Evolutionary conservation across 2,329 filamentous ascomycete species (phyloP).

Genomic region (Aureobasidium pullulans): DNA sequence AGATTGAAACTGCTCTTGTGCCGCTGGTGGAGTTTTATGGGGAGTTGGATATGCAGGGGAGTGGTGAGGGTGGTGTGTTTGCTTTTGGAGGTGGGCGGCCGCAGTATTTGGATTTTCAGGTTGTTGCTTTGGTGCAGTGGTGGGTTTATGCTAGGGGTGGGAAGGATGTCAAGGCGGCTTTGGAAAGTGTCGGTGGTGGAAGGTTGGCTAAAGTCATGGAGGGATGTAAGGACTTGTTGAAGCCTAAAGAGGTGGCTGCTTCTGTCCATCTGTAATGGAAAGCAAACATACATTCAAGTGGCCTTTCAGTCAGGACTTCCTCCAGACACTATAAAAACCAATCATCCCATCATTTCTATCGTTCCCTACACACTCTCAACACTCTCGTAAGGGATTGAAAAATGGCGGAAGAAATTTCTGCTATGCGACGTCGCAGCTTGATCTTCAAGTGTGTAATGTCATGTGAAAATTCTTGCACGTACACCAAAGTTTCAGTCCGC

Average conservation of each 20-base stretch:
- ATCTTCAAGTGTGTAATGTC: not conserved
- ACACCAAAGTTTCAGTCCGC: not conserved
- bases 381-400: too few relatives aligned
- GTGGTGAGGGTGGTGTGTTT: not conserved
- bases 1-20: not conserved
- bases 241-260: not conserved
- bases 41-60: not conserved
- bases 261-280: too few relatives aligned
- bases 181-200: constrained; percentile 9
- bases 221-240: not conserved
- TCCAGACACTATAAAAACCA: too few relatives aligned
- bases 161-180: constrained; percentile 6
- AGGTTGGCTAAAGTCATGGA: constrained; percentile 2
- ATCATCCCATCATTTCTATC: too few relatives aligned
- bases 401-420: too few relatives aligned
- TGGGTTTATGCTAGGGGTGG: constrained; percentile 10
- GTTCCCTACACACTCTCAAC: too few relatives aligned
- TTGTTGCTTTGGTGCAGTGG: constrained; percentile 1
- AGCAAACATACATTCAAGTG: too few relatives aligned
- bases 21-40: not conserved
- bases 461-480: not conserved
- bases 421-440: too few relatives aligned
- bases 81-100: not conserved
- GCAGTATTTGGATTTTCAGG: not conserved
- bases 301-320: too few relatives aligned